Conservation (phyloP, 2,329 filamentous ascomycete species). For the Pyrenophora graminea region DNA sequence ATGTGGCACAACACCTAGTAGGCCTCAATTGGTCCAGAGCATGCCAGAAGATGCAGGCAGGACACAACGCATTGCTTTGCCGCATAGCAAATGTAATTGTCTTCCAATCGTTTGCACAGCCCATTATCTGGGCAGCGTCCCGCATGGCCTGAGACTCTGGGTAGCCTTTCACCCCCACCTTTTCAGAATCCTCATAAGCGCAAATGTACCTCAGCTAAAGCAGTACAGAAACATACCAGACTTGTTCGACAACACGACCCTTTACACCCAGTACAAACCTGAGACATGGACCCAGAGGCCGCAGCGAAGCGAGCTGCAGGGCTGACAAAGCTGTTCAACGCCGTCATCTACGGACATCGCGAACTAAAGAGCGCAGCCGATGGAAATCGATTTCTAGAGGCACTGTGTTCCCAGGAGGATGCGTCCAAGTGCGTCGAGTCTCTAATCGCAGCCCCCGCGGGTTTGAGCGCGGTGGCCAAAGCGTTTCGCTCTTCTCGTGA, state of each 20-base stretch:
- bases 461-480: constrained; percentile 43
- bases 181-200: not conserved
- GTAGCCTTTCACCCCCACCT: not conserved
- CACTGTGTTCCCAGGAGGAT: constrained; percentile 51
- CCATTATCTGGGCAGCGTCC: constrained; percentile 12
- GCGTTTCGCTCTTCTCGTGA: constrained; percentile 53
- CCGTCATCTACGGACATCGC: constrained; percentile 47
- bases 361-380: constrained; percentile 46
- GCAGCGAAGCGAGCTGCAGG: constrained; percentile 31
- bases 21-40: constrained; percentile 18
- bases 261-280: not conserved
- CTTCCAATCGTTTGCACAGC: constrained; percentile 36
- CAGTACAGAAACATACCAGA: not conserved
- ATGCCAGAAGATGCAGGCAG: constrained; percentile 24
- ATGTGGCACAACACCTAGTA: constrained; percentile 26
- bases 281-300: constrained; percentile 24
- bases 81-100: constrained; percentile 15
- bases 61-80: constrained; percentile 10
- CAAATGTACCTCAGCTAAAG: not conserved
- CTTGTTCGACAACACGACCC: not conserved
- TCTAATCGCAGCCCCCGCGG: constrained; percentile 32
- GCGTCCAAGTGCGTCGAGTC: constrained; percentile 46
- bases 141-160: constrained; percentile 12
- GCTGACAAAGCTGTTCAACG: constrained; percentile 48
- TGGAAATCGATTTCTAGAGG: constrained; percentile 55